Evolutionary conservation across 129 eudicot species (phyloP).

Genomic region (Artemisia argyi): DNA sequence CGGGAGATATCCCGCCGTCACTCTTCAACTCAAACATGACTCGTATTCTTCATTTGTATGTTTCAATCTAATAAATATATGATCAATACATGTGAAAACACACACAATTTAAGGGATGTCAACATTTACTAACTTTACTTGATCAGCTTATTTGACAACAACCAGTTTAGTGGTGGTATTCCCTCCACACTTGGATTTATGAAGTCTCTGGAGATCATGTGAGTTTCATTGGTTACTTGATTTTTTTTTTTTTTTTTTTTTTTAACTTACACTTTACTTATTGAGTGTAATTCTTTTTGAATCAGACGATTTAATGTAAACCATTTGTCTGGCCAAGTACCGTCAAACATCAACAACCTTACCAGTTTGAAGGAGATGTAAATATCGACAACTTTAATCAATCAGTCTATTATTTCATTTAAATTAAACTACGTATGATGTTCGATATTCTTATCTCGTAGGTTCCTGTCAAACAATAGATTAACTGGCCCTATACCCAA

Average conservation of each 20-base stretch:
- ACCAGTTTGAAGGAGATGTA: conserved; percentile 22
- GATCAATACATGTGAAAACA: not conserved
- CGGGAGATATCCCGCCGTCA: conserved; percentile 57
- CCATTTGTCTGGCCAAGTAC: conserved; percentile 17
- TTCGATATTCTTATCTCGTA: conserved; percentile 2
- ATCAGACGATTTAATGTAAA: conserved; percentile 35
- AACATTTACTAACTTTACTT: not conserved
- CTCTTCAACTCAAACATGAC: conserved; percentile 52
- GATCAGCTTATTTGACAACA: conserved; percentile 22
- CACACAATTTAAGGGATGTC: not conserved
- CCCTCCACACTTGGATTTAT: conserved; percentile 14
- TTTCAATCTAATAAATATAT: not conserved
- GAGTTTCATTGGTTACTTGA: not conserved
- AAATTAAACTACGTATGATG: not conserved
- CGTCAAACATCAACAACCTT: conserved; percentile 36
- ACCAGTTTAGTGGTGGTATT: conserved; percentile 16
- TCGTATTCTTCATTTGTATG: conserved; percentile 58
- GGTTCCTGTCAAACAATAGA: conserved; percentile 36
- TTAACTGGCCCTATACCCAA: conserved; percentile 38
- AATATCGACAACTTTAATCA: not conserved
- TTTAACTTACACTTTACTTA: not conserved
- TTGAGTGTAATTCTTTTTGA: conserved; percentile 12
- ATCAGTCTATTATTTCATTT: not conserved
- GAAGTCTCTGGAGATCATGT: conserved; percentile 12
- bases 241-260: not conserved